These are phyloP conservation scores for Detonula confervacea DNA, from an alignment of 352 stramenopile genomes.

Conservation along the genomic window DNA sequence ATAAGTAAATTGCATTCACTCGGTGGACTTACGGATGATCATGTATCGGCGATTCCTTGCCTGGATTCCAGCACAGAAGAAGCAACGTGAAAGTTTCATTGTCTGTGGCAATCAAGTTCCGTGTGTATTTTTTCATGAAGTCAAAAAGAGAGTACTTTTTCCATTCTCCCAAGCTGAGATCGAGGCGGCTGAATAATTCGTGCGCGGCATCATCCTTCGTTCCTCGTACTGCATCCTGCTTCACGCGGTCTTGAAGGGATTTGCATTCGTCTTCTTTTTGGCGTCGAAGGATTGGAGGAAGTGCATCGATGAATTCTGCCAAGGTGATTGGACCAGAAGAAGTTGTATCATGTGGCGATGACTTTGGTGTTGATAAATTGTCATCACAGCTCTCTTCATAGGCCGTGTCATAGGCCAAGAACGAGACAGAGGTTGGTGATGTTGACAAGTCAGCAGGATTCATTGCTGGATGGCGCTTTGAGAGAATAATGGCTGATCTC, in stretches of 20 bases:
- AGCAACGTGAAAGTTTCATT: slow-evolving; percentile 92
- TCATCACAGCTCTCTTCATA: not conserved
- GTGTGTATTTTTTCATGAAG: slow-evolving; percentile 90
- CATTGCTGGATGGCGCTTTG: too few relatives aligned
- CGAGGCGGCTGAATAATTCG: slow-evolving; percentile 33
- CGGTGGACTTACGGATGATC: slow-evolving; percentile 84
- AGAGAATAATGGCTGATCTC: too few relatives aligned
- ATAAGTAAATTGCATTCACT: not conserved
- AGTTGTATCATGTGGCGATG: not conserved
- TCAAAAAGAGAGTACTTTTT: slow-evolving; percentile 89
- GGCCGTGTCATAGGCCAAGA: slow-evolving; percentile 15
- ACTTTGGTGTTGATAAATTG: not conserved
- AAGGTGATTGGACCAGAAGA: slow-evolving; percentile 14
- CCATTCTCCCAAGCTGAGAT: slow-evolving; percentile 54
- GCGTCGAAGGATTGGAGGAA: slow-evolving; percentile 28
- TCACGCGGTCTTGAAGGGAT: slow-evolving; percentile 19
- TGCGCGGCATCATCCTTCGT: slow-evolving; percentile 32
- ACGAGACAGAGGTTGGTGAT: slow-evolving; percentile 21
- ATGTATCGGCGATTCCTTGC: slow-evolving; percentile 89
- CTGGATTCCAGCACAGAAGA: slow-evolving; percentile 92
- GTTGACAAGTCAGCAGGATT: too few relatives aligned
- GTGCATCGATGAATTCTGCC: slow-evolving; percentile 34
- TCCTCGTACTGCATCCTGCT: slow-evolving; percentile 13
- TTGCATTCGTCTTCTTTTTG: slow-evolving; percentile 25
- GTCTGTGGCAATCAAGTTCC: slow-evolving; percentile 93